These are phyloP conservation scores for Toxicodendron radicans DNA, from an alignment of 345 rosid species.

Conservation along the genomic window DNA sequence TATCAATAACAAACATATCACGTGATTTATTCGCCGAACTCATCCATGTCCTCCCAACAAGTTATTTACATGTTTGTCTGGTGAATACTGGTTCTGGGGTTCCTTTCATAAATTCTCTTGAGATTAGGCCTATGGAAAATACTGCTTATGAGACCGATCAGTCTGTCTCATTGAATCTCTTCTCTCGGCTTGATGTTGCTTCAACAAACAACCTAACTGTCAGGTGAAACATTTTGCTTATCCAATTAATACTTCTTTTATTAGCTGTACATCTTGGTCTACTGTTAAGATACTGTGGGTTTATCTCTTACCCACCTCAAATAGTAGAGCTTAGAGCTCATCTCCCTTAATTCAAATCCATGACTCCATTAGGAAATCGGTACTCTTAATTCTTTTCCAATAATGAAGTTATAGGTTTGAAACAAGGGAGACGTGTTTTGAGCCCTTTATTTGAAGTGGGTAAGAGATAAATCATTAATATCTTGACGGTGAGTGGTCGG, in stretches of 20 bases:
- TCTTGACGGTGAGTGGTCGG: too few relatives aligned
- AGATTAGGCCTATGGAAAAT: constrained; percentile 39
- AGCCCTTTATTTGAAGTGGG: too few relatives aligned
- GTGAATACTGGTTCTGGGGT: constrained; percentile 48
- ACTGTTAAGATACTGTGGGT: neutral
- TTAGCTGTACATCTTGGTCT: too few relatives aligned
- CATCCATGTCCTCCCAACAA: constrained; percentile 30
- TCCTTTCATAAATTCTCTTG: constrained; percentile 57
- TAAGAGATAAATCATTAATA: too few relatives aligned
- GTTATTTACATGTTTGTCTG: constrained; percentile 36
- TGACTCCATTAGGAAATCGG: too few relatives aligned
- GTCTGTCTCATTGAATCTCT: constrained; percentile 29
- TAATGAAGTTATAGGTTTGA: too few relatives aligned
- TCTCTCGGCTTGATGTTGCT: constrained; percentile 31
- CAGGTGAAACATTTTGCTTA: constrained; percentile 33
- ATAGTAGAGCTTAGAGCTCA: too few relatives aligned
- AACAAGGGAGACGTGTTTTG: too few relatives aligned
- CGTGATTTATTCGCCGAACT: constrained; percentile 19
- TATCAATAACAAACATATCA: constrained; percentile 17
- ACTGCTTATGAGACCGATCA: constrained; percentile 1
- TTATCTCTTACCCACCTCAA: too few relatives aligned
- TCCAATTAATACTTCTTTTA: neutral
- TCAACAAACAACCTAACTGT: constrained; percentile 16
- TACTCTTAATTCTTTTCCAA: too few relatives aligned
- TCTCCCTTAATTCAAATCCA: too few relatives aligned